phyloP scores from a whole-genome alignment of 441 rosid genomes.

The Pelargonium citronellum region DNA sequence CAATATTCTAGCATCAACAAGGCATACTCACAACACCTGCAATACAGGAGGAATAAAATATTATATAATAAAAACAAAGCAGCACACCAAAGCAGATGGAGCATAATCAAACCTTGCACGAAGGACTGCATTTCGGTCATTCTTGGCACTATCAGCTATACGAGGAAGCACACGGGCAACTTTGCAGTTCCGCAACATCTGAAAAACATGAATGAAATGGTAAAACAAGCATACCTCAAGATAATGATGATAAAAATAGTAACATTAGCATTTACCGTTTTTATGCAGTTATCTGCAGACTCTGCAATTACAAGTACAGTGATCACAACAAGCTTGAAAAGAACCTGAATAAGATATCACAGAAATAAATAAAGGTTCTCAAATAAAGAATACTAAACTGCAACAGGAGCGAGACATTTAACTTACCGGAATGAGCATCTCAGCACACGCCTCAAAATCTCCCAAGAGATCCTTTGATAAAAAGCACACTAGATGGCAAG shows the following conservation, averaged over 20 bases:
- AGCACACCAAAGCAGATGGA: constrained; percentile 15
- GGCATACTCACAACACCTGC: constrained; percentile 94
- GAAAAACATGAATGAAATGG: constrained; percentile 22
- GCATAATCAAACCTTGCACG: constrained; percentile 68
- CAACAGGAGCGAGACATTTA: constrained; percentile 17
- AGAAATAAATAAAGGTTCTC: constrained; percentile 24
- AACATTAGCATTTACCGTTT: constrained; percentile 50
- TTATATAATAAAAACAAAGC: constrained; percentile 21
- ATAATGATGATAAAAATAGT: constrained; percentile 12
- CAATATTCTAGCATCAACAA: constrained; percentile 85
- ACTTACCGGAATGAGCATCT: constrained; percentile 85
- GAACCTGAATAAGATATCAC: constrained; percentile 68
- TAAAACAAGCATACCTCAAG: constrained; percentile 10
- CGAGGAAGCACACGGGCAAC: constrained; percentile 87
- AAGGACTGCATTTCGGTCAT: constrained; percentile 80
- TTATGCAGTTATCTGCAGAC: constrained; percentile 97
- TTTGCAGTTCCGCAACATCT: constrained; percentile 97
- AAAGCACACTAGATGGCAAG: constrained; percentile 86
- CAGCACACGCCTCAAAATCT: constrained; percentile 92
- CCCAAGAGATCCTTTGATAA: constrained; percentile 93
- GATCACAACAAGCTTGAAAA: constrained; percentile 99
- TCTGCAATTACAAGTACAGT: constrained; percentile 99
- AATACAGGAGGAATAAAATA: constrained; percentile 22
- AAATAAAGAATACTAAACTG: constrained; percentile 17
- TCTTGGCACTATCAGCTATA: constrained; percentile 86